Evolutionary conservation across 139 green algal genomes (phyloP).

Genomic region (Chlamydomonas sp.): DNA sequence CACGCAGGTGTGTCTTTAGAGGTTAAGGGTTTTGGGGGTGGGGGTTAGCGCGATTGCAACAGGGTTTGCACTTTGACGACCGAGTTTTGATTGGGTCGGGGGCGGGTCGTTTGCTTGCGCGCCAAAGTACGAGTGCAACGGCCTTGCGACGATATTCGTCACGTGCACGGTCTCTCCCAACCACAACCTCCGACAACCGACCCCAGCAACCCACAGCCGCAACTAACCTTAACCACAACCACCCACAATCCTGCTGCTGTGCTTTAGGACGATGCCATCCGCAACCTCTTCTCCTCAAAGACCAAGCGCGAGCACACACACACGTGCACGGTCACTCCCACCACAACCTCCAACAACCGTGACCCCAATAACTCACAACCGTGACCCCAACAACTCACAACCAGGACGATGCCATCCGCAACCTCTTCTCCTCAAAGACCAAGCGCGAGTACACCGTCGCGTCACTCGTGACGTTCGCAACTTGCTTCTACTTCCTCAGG

Average conservation of each 20-base stretch:
- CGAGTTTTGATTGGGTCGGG: too few species aligned
- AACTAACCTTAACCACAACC: not conserved
- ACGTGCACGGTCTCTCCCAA: too few species aligned
- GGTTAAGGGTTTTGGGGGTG: too few species aligned
- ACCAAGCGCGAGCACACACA: slow-evolving; percentile 62
- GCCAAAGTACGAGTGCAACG: slow-evolving; percentile 62
- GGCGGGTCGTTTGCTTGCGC: slow-evolving; percentile 46
- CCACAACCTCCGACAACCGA: too few species aligned
- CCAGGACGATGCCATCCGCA: slow-evolving; percentile 77
- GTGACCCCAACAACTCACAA: not conserved
- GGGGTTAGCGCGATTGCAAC: too few species aligned
- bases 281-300: slow-evolving; percentile 62
- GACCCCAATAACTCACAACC: not conserved
- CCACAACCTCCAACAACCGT: too few species aligned
- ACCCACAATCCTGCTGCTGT: not conserved
- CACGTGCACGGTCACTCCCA: too few species aligned
- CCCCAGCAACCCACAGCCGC: not conserved
- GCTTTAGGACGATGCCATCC: slow-evolving; percentile 69
- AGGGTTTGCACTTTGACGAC: too few species aligned
- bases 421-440: slow-evolving; percentile 64
- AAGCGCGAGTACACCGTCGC: slow-evolving; percentile 57
- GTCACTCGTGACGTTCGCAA: slow-evolving; percentile 3
- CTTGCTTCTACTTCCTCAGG: slow-evolving; percentile 1
- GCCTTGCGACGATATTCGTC: slow-evolving; percentile 81
- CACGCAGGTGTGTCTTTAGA: slow-evolving; percentile 41